Conservation (phyloP, 2,329 filamentous ascomycete species). For the Cladophialophora exuberans region DNA sequence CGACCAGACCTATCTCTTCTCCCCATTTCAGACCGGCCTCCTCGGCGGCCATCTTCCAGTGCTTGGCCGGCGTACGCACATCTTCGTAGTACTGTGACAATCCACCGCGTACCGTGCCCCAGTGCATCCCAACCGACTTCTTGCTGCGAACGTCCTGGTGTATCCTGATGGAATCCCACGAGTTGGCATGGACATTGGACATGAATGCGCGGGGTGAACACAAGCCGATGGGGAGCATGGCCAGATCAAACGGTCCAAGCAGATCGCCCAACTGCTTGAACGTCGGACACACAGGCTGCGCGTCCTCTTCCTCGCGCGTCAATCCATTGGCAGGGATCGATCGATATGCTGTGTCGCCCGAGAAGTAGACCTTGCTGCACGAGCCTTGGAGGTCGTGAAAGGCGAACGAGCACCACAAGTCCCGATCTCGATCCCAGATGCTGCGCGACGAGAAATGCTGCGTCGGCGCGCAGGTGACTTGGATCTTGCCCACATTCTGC, state of each 20-base stretch:
- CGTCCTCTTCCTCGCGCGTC: slow-evolving; percentile 34
- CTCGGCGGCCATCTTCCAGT: slow-evolving; percentile 51
- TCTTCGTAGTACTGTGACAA: slow-evolving; percentile 53
- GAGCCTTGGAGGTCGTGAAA: slow-evolving; percentile 36
- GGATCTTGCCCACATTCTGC: slow-evolving; percentile 40
- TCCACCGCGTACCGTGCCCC: slow-evolving; percentile 44
- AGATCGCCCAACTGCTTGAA: slow-evolving; percentile 52
- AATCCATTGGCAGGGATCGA: slow-evolving; percentile 31
- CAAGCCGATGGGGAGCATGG: slow-evolving; percentile 54
- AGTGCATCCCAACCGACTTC: slow-evolving; percentile 57
- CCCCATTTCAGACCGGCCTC: slow-evolving; percentile 45
- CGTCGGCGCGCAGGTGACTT: slow-evolving; percentile 50
- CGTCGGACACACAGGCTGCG: slow-evolving; percentile 50
- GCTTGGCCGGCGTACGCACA: slow-evolving; percentile 50
- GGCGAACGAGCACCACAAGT: slow-evolving; percentile 55
- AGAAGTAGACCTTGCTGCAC: slow-evolving; percentile 40
- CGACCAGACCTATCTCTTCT: slow-evolving; percentile 43
- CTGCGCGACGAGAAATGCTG: slow-evolving; percentile 53
- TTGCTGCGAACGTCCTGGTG: slow-evolving; percentile 52
- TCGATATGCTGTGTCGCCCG: slow-evolving; percentile 56
- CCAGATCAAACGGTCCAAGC: slow-evolving; percentile 54
- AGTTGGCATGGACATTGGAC: slow-evolving; percentile 51
- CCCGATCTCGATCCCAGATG: slow-evolving; percentile 43
- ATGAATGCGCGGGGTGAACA: slow-evolving; percentile 51
- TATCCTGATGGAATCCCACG: slow-evolving; percentile 53